Evolutionary conservation across 352 stramenopile genomes (phyloP).

Genomic region (Phytophthora sojae): DNA sequence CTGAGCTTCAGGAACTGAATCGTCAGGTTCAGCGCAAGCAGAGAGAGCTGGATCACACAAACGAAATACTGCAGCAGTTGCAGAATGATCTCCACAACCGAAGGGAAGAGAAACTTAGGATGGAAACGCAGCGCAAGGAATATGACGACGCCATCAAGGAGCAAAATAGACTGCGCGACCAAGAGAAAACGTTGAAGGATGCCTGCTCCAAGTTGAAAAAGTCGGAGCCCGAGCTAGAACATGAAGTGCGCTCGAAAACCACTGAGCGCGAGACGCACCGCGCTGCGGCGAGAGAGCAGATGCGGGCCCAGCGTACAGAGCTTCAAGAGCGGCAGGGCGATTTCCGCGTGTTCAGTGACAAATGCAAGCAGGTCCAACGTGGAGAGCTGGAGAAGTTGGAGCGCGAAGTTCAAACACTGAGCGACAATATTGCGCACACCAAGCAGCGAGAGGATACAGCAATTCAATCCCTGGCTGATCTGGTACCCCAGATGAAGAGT

Average conservation of each 20-base stretch:
- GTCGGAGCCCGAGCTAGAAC: slow-evolving; percentile 50
- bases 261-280: slow-evolving; percentile 49
- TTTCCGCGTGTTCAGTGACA: slow-evolving; percentile 51
- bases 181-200: slow-evolving; percentile 69
- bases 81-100: slow-evolving; percentile 72
- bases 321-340: slow-evolving; percentile 56
- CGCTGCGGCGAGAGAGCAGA: slow-evolving; percentile 29
- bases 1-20: slow-evolving; percentile 57
- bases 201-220: slow-evolving; percentile 44
- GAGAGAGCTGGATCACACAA: slow-evolving; percentile 48
- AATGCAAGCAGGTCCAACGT: slow-evolving; percentile 49
- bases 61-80: slow-evolving; percentile 61
- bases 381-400: slow-evolving; percentile 53
- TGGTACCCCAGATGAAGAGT: slow-evolving; percentile 58
- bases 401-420: slow-evolving; percentile 49
- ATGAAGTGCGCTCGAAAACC: slow-evolving; percentile 53
- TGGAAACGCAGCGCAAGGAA: slow-evolving; percentile 61
- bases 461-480: slow-evolving; percentile 47
- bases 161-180: slow-evolving; percentile 58
- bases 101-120: slow-evolving; percentile 58
- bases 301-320: slow-evolving; percentile 43
- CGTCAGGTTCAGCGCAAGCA: slow-evolving; percentile 66
- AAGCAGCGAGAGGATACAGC: slow-evolving; percentile 52
- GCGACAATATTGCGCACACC: slow-evolving; percentile 48
- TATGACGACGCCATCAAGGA: slow-evolving; percentile 63